Percentiles rank a stretch among this genome's conserved stretches.
Conservation (phyloP, 2,329 filamentous ascomycete genomes). For the Fusarium sp. region DNA sequence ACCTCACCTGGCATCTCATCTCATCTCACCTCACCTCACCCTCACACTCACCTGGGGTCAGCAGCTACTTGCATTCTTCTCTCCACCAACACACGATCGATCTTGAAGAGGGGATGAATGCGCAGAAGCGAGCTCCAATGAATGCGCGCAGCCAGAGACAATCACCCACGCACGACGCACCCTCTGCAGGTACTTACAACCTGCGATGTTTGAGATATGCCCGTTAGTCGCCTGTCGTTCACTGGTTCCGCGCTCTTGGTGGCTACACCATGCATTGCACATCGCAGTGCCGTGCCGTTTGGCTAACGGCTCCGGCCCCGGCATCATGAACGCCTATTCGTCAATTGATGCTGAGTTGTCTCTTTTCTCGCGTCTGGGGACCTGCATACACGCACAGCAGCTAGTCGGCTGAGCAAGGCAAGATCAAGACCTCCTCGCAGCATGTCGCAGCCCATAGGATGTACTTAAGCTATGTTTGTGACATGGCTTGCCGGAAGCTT, state of each 20-base stretch:
- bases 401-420: conserved; percentile 31
- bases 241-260: conserved; percentile 30
- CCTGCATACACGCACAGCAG: conserved; percentile 39
- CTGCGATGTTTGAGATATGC: conserved; percentile 9
- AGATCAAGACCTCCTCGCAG: conserved; percentile 29
- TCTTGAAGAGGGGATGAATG: conserved; percentile 16
- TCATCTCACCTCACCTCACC: conserved; percentile 22
- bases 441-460: conserved; percentile 8
- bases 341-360: conserved; percentile 42
- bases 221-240: conserved; percentile 22
- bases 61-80: conserved; percentile 15
- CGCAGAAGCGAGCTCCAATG: conserved; percentile 10
- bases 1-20: conserved; percentile 28
- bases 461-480: conserved; percentile 26
- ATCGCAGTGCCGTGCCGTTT: conserved; percentile 37
- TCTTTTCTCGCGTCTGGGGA: conserved; percentile 44
- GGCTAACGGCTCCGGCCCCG: conserved; percentile 27
- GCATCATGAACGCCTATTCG: conserved; percentile 35
- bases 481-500: conserved; percentile 26
- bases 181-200: conserved; percentile 12
- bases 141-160: conserved; percentile 13
- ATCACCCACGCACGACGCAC: conserved; percentile 1
- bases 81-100: conserved; percentile 28
- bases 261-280: conserved; percentile 33
- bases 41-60: conserved; percentile 6